Base-by-base conservation (phyloP, 2,329 filamentous ascomycete genomes). In the Clonostachys rhizophaga region DNA sequence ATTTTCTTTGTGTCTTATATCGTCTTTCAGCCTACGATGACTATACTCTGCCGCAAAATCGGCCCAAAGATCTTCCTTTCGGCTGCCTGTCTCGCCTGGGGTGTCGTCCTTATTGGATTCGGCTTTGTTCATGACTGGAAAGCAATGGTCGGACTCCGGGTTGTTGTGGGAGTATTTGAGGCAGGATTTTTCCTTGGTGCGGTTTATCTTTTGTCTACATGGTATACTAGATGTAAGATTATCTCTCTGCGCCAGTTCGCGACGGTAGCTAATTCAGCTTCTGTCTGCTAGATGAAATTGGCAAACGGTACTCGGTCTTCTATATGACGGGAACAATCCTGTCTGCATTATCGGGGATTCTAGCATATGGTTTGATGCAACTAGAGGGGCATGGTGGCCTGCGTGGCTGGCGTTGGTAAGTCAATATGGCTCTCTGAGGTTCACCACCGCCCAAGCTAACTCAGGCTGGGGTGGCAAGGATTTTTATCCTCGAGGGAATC, bases 1-100 rank as follows among this genome's bases (percentile, higher is more conserved):
- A 58, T 79, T 45, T 84, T 84, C 62, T 85, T 83, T 56, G 71
- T 84, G 53, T 74, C 75, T 5, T 86, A 85, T 57, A 81, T 84
- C 10, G 34, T 57, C 18, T 52, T 52, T 37, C 62, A 69, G 46
- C 63, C 62, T 7, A 62, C 58, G 44, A 66, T 67, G 43, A 61
- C 64, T 49, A 48, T 66, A 2, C 53, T 69, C 20, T 47, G 44
- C 35, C 12, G 30, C 5, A 37, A 46, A 10, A 58, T 87, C 50
- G 33, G 46, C 9, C 48, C 48, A 13, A 47, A 42, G 24, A 16
- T 34, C n/a, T 50, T 41, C 24, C 43, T 50, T 16, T 34, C 36
- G 8, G 20, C 45, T 17, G 17, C 48, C 11, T 36, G 45, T 3
- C 36, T 44, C 4, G 13, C 46, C 10, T 50, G 48, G 48, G 48